Base-by-base conservation (phyloP, 2,329 filamentous ascomycete genomes). In the Cladosporium sp. region DNA sequence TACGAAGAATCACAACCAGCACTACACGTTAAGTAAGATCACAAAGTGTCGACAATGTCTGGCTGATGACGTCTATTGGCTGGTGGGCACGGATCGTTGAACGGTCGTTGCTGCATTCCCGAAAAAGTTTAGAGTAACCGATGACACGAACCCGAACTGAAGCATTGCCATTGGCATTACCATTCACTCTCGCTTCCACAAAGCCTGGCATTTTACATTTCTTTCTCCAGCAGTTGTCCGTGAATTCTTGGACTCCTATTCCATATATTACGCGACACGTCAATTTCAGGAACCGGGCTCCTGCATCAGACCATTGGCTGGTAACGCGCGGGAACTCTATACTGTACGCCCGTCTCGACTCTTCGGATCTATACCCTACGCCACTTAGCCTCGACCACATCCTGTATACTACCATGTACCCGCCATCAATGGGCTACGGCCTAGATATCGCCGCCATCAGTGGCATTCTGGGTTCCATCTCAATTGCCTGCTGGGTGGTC, bases 401-500 rank as follows among this genome's bases (percentile, higher is more conserved):
- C 5, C 55, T 26, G 3, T 14, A 40, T 12, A 57, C 7, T 11
- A 28, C 28, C 62, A 85, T 84, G 81, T 84, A 85, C 73, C 84
- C 84, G 44, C 83, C 84, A 53, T 78, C 83, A 10, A 81, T 83
- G 72, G 80, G 80, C 68, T 77, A 85, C 68, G 60, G 66, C 78
- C 83, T 97, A 71, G 91, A 97, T 77, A 89, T 97, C 67, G 91
- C 95, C 76, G 93, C 93, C 67, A 88, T 97, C 73, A 96, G 92
- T 72, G 94, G 94, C 64, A 97, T 97, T 72, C 93, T 90, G 80
- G 94, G 93, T 40, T 97, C 93, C 10, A 93, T 99, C 71, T 97
- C 92, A 55, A 97, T 99, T 76, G 93, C 93, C 60, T 97, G 93
- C 77, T 97, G 95, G 95, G 91, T 98, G 65, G 92, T 98, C 40